These are phyloP conservation scores for Trypanosoma cruzi DNA, from an alignment of 208 protist species.

Conservation along the genomic window DNA sequence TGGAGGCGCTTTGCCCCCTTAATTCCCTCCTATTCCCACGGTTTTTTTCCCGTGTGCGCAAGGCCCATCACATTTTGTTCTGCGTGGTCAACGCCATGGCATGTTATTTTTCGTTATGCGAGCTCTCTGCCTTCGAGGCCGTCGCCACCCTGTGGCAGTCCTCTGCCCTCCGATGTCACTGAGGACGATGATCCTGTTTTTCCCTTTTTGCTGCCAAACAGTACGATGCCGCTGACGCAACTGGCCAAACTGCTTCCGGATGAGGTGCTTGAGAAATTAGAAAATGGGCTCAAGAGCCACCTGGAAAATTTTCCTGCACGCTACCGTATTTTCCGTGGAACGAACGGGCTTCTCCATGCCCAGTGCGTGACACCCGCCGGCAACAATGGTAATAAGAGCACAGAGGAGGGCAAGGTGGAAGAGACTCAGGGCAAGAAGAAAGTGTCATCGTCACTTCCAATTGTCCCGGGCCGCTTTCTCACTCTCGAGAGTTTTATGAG, in stretches of 20 bases:
- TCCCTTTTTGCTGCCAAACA: constrained; percentile 1
- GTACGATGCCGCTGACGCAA: constrained; percentile 10
- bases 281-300: constrained; percentile 28
- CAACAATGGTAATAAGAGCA: background rate
- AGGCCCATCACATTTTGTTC: background rate
- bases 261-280: constrained; percentile 30
- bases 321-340: constrained; percentile 19
- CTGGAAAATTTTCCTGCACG: constrained; percentile 26
- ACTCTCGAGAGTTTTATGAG: constrained; percentile 12
- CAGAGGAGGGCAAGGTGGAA: background rate
- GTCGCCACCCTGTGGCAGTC: background rate
- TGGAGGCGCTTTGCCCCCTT: background rate
- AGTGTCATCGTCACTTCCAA: too few relatives aligned
- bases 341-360: constrained; percentile 23
- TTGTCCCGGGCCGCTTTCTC: constrained; percentile 9
- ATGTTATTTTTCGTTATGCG: background rate
- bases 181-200: constrained; percentile 21
- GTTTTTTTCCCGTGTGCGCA: background rate
- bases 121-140: background rate
- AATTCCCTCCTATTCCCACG: background rate
- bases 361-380: background rate
- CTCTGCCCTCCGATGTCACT: background rate
- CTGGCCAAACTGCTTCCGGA: constrained; percentile 29
- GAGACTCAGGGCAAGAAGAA: background rate
- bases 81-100: background rate